Evolutionary conservation across 192 early-diverging fungal genomes (phyloP).

Genomic region (Backusella psychrophila): DNA sequence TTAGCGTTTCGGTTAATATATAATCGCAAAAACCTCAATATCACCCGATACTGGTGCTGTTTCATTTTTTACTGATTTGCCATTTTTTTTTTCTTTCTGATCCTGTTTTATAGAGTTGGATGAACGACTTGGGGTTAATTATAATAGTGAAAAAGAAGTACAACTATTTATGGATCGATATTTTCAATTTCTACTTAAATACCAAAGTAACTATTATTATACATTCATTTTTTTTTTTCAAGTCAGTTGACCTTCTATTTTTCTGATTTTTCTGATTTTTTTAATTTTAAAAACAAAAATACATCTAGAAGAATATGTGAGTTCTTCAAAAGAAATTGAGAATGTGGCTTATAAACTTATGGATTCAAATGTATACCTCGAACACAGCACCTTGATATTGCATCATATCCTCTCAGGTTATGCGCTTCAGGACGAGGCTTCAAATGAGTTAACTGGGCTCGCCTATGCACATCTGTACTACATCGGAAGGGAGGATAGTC

Average conservation of each 20-base stretch:
- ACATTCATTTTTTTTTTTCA: background rate
- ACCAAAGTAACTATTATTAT: background rate
- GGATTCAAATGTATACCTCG: slow-evolving; percentile 2
- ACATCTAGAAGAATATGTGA: background rate
- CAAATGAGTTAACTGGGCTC: background rate
- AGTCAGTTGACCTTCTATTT: background rate
- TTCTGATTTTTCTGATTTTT: background rate
- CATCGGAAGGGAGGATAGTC: background rate
- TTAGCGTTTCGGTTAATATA: background rate
- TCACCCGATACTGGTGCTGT: background rate
- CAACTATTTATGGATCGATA: background rate
- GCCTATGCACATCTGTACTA: background rate
- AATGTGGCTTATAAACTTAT: background rate
- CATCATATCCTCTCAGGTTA: background rate
- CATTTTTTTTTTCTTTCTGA: background rate
- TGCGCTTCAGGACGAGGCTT: background rate
- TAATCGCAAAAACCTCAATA: background rate
- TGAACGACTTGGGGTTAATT: background rate
- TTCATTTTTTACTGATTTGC: background rate
- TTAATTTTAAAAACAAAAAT: background rate
- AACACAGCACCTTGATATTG: slow-evolving; percentile 1
- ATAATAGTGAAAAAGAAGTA: background rate
- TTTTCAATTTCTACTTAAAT: background rate
- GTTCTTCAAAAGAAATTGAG: background rate
- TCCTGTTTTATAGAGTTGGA: background rate